These are phyloP conservation scores for Urochloa ruziziensis DNA, from an alignment of 176 grass and related monocot genomes.

Conservation along the genomic window DNA sequence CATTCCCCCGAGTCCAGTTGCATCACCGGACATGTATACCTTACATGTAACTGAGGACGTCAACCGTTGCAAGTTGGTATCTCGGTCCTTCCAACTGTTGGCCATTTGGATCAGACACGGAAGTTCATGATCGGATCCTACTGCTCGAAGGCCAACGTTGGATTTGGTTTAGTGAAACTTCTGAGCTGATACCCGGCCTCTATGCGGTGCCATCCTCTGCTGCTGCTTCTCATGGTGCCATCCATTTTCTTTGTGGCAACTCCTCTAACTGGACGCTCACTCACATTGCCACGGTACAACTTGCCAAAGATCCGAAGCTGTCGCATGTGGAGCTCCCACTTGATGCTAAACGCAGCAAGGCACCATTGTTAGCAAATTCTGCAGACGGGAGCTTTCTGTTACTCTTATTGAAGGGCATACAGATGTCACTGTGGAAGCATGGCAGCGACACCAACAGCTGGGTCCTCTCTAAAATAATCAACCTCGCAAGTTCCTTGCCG, in stretches of 20 bases:
- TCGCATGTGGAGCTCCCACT: constrained; percentile 8
- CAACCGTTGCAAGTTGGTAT: background rate
- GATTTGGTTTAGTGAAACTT: background rate
- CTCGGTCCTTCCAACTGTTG: constrained; percentile 19
- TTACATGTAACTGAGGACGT: constrained; percentile 6
- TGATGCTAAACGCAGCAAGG: background rate
- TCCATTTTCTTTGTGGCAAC: constrained; percentile 19
- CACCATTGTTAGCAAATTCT: background rate
- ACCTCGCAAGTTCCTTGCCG: background rate
- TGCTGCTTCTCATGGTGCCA: background rate
- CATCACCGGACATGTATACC: background rate
- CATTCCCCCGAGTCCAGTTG: background rate
- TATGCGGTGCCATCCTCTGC: background rate
- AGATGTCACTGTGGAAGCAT: background rate
- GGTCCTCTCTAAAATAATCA: background rate
- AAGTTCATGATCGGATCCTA: background rate
- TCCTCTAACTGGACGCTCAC: background rate
- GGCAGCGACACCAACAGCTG: background rate
- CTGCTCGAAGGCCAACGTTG: constrained; percentile 11
- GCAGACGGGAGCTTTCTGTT: background rate
- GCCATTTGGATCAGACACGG: background rate
- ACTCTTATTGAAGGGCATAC: background rate
- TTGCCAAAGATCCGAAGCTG: background rate
- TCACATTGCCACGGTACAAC: background rate
- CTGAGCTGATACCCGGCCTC: background rate